phyloP scores from a whole-genome alignment of 1,284 basidiomycete genomes.

The Austropuccinia psidii region DNA sequence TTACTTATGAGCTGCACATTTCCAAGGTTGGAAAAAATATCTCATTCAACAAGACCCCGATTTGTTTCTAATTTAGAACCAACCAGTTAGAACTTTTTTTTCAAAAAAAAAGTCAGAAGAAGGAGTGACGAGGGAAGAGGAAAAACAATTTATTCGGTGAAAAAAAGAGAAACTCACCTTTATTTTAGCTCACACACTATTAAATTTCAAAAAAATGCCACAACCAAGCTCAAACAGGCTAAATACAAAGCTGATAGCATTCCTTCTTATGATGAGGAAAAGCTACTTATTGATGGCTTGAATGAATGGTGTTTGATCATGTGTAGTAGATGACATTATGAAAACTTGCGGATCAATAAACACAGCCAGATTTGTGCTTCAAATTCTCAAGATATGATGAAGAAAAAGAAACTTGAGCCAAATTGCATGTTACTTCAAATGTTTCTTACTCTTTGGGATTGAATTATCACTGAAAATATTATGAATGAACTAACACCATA shows the following conservation, averaged over 20 bases:
- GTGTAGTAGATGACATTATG: constrained; percentile 76
- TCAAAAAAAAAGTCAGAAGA: not conserved
- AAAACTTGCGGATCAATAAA: constrained; percentile 76
- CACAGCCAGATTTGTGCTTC: constrained; percentile 79
- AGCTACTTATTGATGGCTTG: constrained; percentile 92
- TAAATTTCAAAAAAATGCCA: constrained; percentile 96
- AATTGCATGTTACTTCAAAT: constrained; percentile 89
- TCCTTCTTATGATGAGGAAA: constrained; percentile 84
- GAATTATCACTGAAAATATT: constrained; percentile 15
- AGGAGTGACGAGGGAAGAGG: not conserved
- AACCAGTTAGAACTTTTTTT: not conserved
- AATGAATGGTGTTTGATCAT: constrained; percentile 77
- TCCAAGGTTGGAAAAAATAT: constrained; percentile 98
- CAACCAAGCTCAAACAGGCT: constrained; percentile 98
- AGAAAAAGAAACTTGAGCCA: constrained; percentile 86
- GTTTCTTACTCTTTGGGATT: constrained; percentile 62
- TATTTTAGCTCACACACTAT: constrained; percentile 86
- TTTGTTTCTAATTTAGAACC: constrained; percentile 70
- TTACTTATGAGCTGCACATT: constrained; percentile 91
- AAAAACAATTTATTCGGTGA: not conserved
- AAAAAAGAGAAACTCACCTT: constrained; percentile 57
- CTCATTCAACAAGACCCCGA: constrained; percentile 94
- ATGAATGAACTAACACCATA: constrained; percentile 1
- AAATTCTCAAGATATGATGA: constrained; percentile 79
- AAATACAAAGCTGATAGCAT: constrained; percentile 87